Conservation (phyloP, 2,329 filamentous ascomycete genomes). For the Sclerotinia spermophila region DNA sequence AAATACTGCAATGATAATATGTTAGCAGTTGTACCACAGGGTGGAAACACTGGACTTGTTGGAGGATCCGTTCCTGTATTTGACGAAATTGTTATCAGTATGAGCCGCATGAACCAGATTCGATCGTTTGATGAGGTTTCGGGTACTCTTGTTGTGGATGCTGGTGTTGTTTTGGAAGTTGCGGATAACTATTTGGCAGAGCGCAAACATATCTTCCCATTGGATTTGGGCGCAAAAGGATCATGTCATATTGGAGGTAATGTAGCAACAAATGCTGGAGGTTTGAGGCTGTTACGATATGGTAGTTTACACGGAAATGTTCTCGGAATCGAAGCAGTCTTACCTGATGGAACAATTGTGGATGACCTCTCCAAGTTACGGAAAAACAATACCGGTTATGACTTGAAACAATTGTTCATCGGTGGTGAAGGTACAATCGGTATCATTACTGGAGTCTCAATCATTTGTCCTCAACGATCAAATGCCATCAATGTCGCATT, state of each 20-base stretch:
- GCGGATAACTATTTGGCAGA: conserved; percentile 84
- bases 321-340: conserved; percentile 85
- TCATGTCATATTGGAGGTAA: conserved; percentile 97
- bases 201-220: conserved; percentile 82
- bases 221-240: conserved; percentile 96
- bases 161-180: conserved; percentile 84
- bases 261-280: conserved; percentile 92
- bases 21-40: conserved; percentile 93
- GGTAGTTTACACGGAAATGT: conserved; percentile 92
- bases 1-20: conserved; percentile 93
- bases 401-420: conserved; percentile 95
- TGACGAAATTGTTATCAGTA: conserved; percentile 94
- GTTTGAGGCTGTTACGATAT: conserved; percentile 83
- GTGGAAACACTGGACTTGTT: conserved; percentile 93
- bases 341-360: conserved; percentile 88
- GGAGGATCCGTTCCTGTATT: conserved; percentile 96
- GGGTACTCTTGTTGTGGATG: conserved; percentile 84
- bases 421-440: conserved; percentile 93
- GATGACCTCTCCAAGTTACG: conserved; percentile 83
- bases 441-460: conserved; percentile 85
- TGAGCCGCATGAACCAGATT: conserved; percentile 86
- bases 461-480: conserved; percentile 83
- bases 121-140: conserved; percentile 90
- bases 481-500: conserved; percentile 92
- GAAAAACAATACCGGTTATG: conserved; percentile 99